Conservation (phyloP, 2,329 filamentous ascomycete species). For the Aspergillus sp. region DNA sequence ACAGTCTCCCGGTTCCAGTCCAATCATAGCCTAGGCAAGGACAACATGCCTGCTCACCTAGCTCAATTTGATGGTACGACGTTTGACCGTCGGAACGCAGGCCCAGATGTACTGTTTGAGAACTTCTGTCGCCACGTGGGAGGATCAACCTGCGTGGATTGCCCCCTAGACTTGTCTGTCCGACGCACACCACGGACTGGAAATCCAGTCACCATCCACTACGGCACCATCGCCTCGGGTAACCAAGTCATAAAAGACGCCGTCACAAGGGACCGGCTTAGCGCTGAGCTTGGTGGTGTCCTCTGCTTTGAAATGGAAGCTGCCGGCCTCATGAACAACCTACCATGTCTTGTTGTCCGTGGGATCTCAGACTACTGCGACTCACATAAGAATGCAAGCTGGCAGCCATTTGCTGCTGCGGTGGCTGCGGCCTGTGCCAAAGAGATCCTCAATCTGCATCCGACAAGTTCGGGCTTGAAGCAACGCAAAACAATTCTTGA, state of each 20-base stretch:
- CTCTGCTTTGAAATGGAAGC: conserved; percentile 1
- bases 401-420: neutral
- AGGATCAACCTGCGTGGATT: neutral
- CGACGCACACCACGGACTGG: conserved; percentile 14
- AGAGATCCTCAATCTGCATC: neutral
- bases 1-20: no score
- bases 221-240: conserved; percentile 18
- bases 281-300: neutral
- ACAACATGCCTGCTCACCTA: conserved; percentile 18
- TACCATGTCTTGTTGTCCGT: neutral
- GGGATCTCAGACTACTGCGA: neutral
- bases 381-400: neutral
- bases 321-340: neutral
- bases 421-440: neutral
- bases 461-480: neutral
- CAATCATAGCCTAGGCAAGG: no score
- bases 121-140: neutral
- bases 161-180: neutral
- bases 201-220: conserved; percentile 8
- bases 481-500: neutral
- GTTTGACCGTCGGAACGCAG: neutral
- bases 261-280: neutral
- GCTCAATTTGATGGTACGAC: neutral
- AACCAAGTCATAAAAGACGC: conserved; percentile 18
- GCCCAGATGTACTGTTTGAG: neutral